phyloP scores from a whole-genome alignment of 1,284 basidiomycete species.

The Trichosporon asahii region DNA sequence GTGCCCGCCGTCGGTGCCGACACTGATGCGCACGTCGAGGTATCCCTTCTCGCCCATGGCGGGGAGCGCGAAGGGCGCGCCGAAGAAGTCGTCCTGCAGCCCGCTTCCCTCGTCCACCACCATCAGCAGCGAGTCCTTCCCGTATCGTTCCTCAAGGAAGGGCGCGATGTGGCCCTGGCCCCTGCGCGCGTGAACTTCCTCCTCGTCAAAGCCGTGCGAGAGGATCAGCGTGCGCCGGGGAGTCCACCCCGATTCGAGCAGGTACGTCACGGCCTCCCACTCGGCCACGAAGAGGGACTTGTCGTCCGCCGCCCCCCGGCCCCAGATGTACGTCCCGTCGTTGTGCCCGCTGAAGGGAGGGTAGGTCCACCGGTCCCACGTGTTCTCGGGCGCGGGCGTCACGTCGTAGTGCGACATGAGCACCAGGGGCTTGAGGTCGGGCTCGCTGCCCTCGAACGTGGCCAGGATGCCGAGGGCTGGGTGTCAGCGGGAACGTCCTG shows the following conservation, averaged over 20 bases:
- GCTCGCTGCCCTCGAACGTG: constrained; percentile 53
- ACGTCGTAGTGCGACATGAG: constrained; percentile 53
- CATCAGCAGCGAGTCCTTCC: constrained; percentile 47
- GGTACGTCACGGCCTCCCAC: constrained; percentile 49
- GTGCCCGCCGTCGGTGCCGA: constrained; percentile 52
- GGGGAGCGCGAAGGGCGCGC: constrained; percentile 42
- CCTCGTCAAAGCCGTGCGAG: constrained; percentile 48
- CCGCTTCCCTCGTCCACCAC: constrained; percentile 52
- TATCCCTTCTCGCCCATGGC: constrained; percentile 49
- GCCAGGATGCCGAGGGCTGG: constrained; percentile 53
- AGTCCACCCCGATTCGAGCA: constrained; percentile 41
- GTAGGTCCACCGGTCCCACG: constrained; percentile 49
- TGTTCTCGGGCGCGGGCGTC: constrained; percentile 45
- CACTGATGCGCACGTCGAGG: constrained; percentile 44
- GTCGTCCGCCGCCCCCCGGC: constrained; percentile 49
- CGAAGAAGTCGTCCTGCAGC: constrained; percentile 39
- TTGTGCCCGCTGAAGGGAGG: constrained; percentile 47
- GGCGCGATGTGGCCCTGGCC: constrained; percentile 49
- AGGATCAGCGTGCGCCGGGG: constrained; percentile 50
- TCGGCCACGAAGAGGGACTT: constrained; percentile 52
- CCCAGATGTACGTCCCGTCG: constrained; percentile 48
- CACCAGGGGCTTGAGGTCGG: constrained; percentile 53
- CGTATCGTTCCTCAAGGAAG: constrained; percentile 48
- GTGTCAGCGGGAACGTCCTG: background rate
- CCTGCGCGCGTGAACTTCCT: constrained; percentile 48